Evolutionary conservation across 1,284 basidiomycete genomes (phyloP).

Genomic region (Trametes versicolor): DNA sequence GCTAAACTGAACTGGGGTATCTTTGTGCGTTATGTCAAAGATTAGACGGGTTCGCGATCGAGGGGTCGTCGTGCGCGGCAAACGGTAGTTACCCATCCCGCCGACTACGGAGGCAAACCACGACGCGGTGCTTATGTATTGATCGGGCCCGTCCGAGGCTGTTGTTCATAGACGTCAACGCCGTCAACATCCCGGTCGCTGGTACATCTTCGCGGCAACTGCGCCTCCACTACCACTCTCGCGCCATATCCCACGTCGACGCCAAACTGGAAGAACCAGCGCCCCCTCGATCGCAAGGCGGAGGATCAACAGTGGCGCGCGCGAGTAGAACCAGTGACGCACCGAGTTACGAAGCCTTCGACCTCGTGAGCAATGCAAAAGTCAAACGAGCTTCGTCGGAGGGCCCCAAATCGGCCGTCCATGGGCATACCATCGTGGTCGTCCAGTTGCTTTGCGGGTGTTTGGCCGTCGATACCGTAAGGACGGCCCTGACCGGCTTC

Average conservation of each 20-base stretch:
- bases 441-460: not conserved
- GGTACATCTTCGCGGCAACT: too few relatives aligned
- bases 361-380: not conserved
- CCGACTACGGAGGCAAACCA: too few relatives aligned
- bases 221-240: too few relatives aligned
- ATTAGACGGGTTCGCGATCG: too few relatives aligned
- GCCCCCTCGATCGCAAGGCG: not conserved
- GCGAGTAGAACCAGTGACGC: not conserved
- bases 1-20: too few relatives aligned
- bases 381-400: not conserved
- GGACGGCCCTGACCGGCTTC: not conserved
- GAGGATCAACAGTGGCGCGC: not conserved
- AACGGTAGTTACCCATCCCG: too few relatives aligned
- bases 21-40: too few relatives aligned
- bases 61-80: too few relatives aligned
- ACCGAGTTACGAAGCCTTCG: not conserved
- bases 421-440: not conserved
- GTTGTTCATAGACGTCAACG: too few relatives aligned
- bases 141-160: too few relatives aligned
- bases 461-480: not conserved
- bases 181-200: too few relatives aligned
- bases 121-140: too few relatives aligned
- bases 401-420: not conserved
- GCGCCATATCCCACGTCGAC: not conserved
- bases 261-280: not conserved